phyloP scores from a whole-genome alignment of 768 basidiomycete genomes.

The Lactarius hatsudake region DNA sequence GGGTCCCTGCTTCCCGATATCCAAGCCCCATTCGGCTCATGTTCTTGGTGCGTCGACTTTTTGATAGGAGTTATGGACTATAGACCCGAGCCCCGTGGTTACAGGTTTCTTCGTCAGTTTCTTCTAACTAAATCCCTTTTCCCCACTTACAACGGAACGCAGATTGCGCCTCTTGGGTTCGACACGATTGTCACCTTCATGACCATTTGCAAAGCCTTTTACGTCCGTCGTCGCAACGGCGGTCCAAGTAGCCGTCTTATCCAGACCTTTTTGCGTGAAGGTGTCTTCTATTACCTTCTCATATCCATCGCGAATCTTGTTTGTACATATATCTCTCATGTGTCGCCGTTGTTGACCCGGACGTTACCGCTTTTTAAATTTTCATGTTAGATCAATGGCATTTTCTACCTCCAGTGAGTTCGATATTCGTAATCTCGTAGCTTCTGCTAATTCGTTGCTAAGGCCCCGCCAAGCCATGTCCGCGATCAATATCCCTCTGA shows the following conservation, averaged over 20 bases:
- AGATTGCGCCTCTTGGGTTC: slow-evolving; percentile 81
- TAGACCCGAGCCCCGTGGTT: slow-evolving; percentile 27
- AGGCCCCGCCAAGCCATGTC: slow-evolving; percentile 82
- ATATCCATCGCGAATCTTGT: slow-evolving; percentile 84
- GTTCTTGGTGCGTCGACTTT: slow-evolving; percentile 54
- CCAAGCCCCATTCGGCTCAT: slow-evolving; percentile 81
- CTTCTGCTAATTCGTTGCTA: slow-evolving; percentile 20
- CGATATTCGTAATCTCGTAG: slow-evolving; percentile 12
- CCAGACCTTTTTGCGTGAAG: slow-evolving; percentile 82
- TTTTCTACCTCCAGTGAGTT: slow-evolving; percentile 79
- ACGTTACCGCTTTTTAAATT: slow-evolving; percentile 10
- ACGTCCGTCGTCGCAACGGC: slow-evolving; percentile 70
- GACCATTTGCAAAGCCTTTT: slow-evolving; percentile 77
- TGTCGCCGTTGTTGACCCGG: background rate
- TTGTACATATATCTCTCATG: slow-evolving; percentile 20
- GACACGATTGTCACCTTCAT: slow-evolving; percentile 79
- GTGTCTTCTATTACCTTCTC: slow-evolving; percentile 80
- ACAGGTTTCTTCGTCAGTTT: slow-evolving; percentile 40
- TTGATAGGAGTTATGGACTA: background rate
- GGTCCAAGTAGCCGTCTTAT: slow-evolving; percentile 76
- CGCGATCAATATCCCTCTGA: slow-evolving; percentile 80
- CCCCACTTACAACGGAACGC: slow-evolving; percentile 18
- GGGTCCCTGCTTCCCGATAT: slow-evolving; percentile 78
- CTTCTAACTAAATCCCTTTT: background rate
- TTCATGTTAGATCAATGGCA: slow-evolving; percentile 59